phyloP scores from a whole-genome alignment of 176 grass and related monocot genomes.

The Rhipidocladum racemiflorum region DNA sequence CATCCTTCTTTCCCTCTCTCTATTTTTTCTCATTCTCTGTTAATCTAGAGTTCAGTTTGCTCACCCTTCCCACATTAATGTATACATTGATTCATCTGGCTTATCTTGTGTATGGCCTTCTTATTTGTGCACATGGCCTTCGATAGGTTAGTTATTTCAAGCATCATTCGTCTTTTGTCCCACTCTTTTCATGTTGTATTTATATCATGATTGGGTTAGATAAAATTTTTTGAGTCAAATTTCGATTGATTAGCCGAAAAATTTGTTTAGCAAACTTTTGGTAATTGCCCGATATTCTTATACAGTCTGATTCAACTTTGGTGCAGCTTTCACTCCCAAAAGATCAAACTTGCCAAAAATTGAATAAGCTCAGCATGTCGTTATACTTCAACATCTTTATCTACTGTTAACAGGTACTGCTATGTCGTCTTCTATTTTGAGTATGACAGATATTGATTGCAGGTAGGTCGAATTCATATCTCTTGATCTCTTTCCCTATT shows the following conservation, averaged over 20 bases:
- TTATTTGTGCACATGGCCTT: no score
- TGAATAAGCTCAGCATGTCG: background rate
- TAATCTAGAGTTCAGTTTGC: no score
- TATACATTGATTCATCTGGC: no score
- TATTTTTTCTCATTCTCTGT: no score
- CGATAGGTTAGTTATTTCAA: constrained; percentile 9
- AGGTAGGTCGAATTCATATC: no score
- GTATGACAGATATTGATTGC: no score
- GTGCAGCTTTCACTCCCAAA: background rate
- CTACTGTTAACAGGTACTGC: background rate
- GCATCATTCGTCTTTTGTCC: background rate
- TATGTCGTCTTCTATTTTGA: background rate
- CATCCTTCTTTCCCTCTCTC: no score
- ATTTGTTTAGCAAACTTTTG: background rate
- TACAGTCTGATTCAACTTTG: background rate
- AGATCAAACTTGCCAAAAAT: no score
- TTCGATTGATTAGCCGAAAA: background rate
- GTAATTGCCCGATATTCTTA: background rate
- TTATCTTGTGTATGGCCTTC: no score
- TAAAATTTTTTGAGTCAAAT: background rate
- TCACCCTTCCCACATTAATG: no score
- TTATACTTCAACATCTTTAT: background rate
- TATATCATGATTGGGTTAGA: background rate
- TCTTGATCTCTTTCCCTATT: no score
- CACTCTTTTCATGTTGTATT: background rate